phyloP scores from a whole-genome alignment of 768 basidiomycete species.

The Pisolithus microcarpus region DNA sequence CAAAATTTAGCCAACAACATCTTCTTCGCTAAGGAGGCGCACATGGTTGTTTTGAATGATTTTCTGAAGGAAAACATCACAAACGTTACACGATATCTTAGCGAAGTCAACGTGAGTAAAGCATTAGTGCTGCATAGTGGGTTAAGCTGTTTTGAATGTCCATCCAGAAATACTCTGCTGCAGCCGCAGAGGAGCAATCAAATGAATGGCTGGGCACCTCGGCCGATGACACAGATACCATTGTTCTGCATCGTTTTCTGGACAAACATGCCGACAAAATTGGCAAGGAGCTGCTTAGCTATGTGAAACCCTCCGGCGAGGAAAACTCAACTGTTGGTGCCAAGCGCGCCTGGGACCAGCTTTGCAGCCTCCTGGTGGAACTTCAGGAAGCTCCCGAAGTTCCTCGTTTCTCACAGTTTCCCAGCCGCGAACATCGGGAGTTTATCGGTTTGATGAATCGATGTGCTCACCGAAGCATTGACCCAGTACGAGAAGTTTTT shows the following conservation, averaged over 20 bases:
- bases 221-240: constrained; percentile 76
- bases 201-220: constrained; percentile 73
- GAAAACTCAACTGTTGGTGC: constrained; percentile 51
- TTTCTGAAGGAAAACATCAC: constrained; percentile 67
- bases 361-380: constrained; percentile 76
- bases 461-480: constrained; percentile 51
- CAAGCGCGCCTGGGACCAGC: constrained; percentile 77
- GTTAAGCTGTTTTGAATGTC: background rate
- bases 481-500: constrained; percentile 62
- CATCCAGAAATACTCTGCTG: constrained; percentile 36
- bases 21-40: constrained; percentile 84
- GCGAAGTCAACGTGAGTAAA: constrained; percentile 57
- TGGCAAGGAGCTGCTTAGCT: constrained; percentile 77
- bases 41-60: constrained; percentile 74
- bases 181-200: constrained; percentile 48
- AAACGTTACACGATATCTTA: constrained; percentile 69
- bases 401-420: constrained; percentile 47
- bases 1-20: constrained; percentile 94
- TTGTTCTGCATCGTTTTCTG: constrained; percentile 79
- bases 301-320: constrained; percentile 52
- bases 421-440: constrained; percentile 50
- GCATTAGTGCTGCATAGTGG: background rate
- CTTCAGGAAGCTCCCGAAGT: constrained; percentile 63
- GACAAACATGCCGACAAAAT: constrained; percentile 82
- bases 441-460: constrained; percentile 63